Percentiles rank a stretch among this genome's conserved stretches.
Evolutionary conservation across 2,329 filamentous ascomycete genomes (phyloP).

Genomic region (Penicillium brasilianum): DNA sequence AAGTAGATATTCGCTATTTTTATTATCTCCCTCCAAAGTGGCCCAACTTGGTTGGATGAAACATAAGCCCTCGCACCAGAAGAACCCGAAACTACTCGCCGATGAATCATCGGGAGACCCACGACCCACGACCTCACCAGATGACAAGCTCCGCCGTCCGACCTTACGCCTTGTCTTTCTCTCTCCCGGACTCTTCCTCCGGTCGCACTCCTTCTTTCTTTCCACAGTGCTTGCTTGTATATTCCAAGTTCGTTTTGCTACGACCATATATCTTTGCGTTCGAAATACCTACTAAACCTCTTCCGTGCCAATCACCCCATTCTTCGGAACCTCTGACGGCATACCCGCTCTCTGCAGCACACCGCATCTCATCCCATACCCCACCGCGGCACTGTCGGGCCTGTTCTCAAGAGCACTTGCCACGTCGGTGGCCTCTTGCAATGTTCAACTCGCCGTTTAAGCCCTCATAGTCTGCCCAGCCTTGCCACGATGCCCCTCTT

Average conservation of each 20-base stretch:
- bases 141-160: conserved; percentile 20
- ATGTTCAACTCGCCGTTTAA: conserved; percentile 30
- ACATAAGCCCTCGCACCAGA: neutral
- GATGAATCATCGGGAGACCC: conserved; percentile 31
- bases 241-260: conserved; percentile 1
- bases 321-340: conserved; percentile 13
- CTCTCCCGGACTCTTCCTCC: conserved; percentile 20
- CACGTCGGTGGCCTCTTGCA: conserved; percentile 29
- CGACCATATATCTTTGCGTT: neutral
- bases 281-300: conserved; percentile 9
- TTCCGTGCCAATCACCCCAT: conserved; percentile 25
- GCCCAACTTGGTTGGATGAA: neutral
- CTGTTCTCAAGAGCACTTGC: conserved; percentile 19
- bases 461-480: conserved; percentile 22
- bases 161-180: neutral
- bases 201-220: conserved; percentile 12
- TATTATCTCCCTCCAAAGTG: neutral
- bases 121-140: conserved; percentile 24
- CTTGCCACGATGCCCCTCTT: conserved; percentile 43
- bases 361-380: conserved; percentile 31
- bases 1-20: neutral
- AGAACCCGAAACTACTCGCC: conserved; percentile 13
- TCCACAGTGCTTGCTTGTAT: neutral
- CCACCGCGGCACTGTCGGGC: conserved; percentile 24
- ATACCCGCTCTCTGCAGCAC: conserved; percentile 24